These are phyloP conservation scores for Cercospora beticola DNA, from an alignment of 2,329 filamentous ascomycete species.

Conservation along the genomic window DNA sequence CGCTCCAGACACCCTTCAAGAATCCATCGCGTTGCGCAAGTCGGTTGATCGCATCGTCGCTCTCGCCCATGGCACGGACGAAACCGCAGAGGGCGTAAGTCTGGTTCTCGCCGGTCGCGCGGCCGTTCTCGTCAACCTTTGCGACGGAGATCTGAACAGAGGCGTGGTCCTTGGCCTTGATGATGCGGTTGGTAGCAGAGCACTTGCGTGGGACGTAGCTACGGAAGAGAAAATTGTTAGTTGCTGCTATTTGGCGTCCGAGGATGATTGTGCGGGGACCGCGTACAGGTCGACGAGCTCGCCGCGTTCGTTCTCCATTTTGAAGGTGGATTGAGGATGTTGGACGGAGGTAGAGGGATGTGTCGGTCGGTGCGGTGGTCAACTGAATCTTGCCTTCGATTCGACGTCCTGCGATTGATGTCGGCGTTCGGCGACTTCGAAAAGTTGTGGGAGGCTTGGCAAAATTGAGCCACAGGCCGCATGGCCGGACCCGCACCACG, in stretches of 20 bases:
- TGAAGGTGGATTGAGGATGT: constrained; percentile 20
- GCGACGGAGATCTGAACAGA: constrained; percentile 95
- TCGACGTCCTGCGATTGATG: neutral
- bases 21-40: constrained; percentile 94
- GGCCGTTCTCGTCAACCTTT: constrained; percentile 99
- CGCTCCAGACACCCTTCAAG: constrained; percentile 95
- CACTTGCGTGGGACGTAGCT: constrained; percentile 99
- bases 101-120: constrained; percentile 95
- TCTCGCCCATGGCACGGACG: constrained; percentile 96
- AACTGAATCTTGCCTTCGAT: neutral
- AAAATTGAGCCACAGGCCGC: neutral
- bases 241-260: constrained; percentile 19
- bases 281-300: constrained; percentile 98
- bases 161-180: constrained; percentile 99
- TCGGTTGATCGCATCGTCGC: constrained; percentile 93
- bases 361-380: neutral
- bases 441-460: constrained; percentile 8
- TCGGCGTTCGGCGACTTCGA: constrained; percentile 2
- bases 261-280: constrained; percentile 18
- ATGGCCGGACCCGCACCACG: neutral
- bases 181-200: constrained; percentile 98
- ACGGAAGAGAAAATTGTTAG: constrained; percentile 36
- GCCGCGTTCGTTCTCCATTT: constrained; percentile 99
- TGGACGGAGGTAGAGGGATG: neutral
- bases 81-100: constrained; percentile 97